Evolutionary conservation across 2,329 filamentous ascomycete genomes (phyloP).

Genomic region (Aaosphaeria pasadenensis): DNA sequence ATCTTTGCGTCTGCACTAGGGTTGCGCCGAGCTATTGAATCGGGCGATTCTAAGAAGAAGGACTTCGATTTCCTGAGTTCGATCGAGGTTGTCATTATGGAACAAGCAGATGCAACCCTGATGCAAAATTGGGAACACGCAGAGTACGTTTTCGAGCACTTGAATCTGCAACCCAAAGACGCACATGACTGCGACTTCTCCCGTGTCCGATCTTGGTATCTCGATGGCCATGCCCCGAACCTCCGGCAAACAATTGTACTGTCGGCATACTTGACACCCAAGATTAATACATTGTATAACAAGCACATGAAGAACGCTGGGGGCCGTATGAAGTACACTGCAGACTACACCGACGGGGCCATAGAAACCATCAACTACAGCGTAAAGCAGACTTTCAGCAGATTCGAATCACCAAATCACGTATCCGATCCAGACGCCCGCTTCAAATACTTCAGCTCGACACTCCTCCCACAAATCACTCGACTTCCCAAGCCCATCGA

Average conservation of each 20-base stretch:
- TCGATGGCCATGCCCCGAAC: slow-evolving; percentile 78
- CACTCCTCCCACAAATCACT: slow-evolving; percentile 71
- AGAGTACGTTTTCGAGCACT: slow-evolving; percentile 83
- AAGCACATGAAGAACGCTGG: slow-evolving; percentile 75
- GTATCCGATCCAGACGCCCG: slow-evolving; percentile 78
- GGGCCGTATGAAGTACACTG: slow-evolving; percentile 72
- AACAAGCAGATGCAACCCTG: slow-evolving; percentile 87
- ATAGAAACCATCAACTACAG: slow-evolving; percentile 65
- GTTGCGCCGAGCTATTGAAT: slow-evolving; percentile 84
- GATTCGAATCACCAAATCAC: slow-evolving; percentile 71
- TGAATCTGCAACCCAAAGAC: slow-evolving; percentile 87
- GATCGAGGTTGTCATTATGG: slow-evolving; percentile 84
- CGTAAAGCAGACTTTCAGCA: slow-evolving; percentile 83
- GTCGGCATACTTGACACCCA: slow-evolving; percentile 81
- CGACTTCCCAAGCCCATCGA: slow-evolving; percentile 63
- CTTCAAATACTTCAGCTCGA: slow-evolving; percentile 86
- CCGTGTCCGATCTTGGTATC: slow-evolving; percentile 84
- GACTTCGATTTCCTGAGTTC: slow-evolving; percentile 93
- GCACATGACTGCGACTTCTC: slow-evolving; percentile 92
- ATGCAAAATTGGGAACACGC: slow-evolving; percentile 99
- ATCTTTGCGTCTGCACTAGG: slow-evolving; percentile 89
- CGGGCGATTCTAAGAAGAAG: slow-evolving; percentile 62
- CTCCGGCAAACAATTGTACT: slow-evolving; percentile 84
- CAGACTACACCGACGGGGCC: slow-evolving; percentile 67
- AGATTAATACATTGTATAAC: slow-evolving; percentile 77